These are phyloP conservation scores for Ascochyta rabiei DNA, from an alignment of 2,329 filamentous ascomycete genomes.

Conservation along the genomic window DNA sequence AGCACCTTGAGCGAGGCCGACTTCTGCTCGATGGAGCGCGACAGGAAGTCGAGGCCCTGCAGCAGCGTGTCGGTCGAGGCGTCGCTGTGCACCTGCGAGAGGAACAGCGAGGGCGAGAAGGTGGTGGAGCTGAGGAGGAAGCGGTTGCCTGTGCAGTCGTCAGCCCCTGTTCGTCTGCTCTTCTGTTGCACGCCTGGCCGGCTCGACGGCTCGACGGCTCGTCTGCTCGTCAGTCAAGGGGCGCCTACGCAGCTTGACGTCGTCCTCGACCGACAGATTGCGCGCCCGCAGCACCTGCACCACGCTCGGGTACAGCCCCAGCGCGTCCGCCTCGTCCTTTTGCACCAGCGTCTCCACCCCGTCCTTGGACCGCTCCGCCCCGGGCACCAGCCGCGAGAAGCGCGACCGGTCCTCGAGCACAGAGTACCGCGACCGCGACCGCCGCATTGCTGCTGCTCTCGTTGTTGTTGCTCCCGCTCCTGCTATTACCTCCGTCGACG, in stretches of 20 bases:
- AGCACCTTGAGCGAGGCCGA: constrained; percentile 94
- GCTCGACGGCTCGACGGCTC: too few relatives aligned
- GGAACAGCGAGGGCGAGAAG: constrained; percentile 89
- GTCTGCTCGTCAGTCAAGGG: not conserved
- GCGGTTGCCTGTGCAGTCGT: constrained; percentile 69
- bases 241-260: constrained; percentile 71
- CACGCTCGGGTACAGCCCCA: constrained; percentile 88
- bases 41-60: constrained; percentile 82
- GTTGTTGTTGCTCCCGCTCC: constrained; percentile 6
- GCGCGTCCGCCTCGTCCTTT: constrained; percentile 88
- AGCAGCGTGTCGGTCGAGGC: constrained; percentile 84
- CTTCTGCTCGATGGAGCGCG: constrained; percentile 94
- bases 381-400: constrained; percentile 70
- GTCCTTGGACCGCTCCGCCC: constrained; percentile 70
- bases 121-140: constrained; percentile 95
- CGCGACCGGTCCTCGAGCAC: constrained; percentile 79
- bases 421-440: constrained; percentile 83
- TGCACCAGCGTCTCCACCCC: constrained; percentile 80
- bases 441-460: constrained; percentile 20
- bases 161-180: not conserved
- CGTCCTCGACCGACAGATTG: constrained; percentile 83
- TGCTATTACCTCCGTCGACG: constrained; percentile 4
- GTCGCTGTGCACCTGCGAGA: constrained; percentile 87
- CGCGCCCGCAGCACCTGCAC: constrained; percentile 77
- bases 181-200: too few relatives aligned